Percentiles rank a stretch among this genome's conserved stretches.
phyloP scores from a whole-genome alignment of 345 rosid species.

The Eucalyptus curtisii region DNA sequence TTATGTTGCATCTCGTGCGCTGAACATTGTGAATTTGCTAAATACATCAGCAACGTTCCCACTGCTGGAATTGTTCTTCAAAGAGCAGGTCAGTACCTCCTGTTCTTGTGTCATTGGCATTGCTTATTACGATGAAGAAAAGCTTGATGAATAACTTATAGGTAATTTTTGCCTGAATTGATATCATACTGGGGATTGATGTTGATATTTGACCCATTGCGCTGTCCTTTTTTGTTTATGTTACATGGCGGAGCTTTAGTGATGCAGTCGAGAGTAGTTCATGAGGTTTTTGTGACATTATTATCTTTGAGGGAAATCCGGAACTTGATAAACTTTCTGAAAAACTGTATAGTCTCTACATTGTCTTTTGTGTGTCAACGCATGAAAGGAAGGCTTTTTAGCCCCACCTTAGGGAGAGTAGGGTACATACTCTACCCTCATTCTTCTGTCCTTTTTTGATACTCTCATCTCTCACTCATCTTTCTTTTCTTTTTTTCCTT shows the following conservation, averaged over 20 bases:
- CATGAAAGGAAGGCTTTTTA: neutral
- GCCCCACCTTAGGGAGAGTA: neutral
- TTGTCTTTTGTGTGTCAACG: neutral
- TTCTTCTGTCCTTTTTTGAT: neutral
- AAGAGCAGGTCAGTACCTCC: constrained; percentile 47
- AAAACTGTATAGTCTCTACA: neutral
- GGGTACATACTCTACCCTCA: neutral
- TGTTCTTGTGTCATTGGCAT: neutral
- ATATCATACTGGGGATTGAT: neutral
- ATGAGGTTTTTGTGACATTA: neutral
- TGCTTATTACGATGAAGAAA: neutral
- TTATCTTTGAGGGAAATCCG: neutral
- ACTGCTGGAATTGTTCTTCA: constrained; percentile 60
- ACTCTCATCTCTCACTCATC: neutral
- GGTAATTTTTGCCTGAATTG: neutral
- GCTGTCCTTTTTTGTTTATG: neutral
- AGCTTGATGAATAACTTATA: neutral
- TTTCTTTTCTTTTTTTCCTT: neutral
- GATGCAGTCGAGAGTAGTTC: neutral
- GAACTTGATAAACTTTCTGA: neutral
- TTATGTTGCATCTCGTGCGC: constrained; percentile 58
- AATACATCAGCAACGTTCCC: constrained; percentile 45
- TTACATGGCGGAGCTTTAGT: neutral
- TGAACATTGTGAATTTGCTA: constrained; percentile 47
- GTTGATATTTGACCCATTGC: neutral